Evolutionary conservation across 371 early-diverging fungal species (phyloP).

Genomic region (Chytridiales sp.): DNA sequence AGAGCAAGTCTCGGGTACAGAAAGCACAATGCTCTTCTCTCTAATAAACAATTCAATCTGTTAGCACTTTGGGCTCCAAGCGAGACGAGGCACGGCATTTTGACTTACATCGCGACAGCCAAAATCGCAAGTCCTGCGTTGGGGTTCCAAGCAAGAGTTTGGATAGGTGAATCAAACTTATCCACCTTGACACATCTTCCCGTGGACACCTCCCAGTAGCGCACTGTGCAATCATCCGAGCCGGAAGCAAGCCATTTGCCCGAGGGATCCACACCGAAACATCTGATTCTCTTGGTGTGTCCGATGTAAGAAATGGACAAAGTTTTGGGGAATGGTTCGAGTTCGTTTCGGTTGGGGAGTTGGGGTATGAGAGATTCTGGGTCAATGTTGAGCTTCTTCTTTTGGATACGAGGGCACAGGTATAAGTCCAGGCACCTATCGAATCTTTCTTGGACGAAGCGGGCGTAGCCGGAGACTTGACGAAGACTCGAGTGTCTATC

Average conservation of each 20-base stretch:
- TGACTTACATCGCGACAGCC: constrained; percentile 62
- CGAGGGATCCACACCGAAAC: constrained; percentile 81
- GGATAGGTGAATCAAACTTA: constrained; percentile 62
- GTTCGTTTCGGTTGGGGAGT: constrained; percentile 92
- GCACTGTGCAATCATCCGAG: constrained; percentile 83
- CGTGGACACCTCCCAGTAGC: constrained; percentile 89
- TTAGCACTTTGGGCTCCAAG: not conserved
- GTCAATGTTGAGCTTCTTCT: constrained; percentile 85
- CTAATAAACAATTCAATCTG: not conserved
- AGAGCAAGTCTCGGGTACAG: constrained; percentile 13
- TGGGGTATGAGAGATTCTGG: constrained; percentile 91
- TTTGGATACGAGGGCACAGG: constrained; percentile 87
- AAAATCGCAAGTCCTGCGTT: constrained; percentile 72
- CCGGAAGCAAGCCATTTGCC: constrained; percentile 85
- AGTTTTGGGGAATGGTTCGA: constrained; percentile 90
- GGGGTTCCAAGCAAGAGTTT: constrained; percentile 88
- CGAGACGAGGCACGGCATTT: not conserved
- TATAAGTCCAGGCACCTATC: constrained; percentile 95
- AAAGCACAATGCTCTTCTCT: constrained; percentile 16
- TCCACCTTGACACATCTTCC: constrained; percentile 82
- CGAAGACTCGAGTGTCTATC: constrained; percentile 69
- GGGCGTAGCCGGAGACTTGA: constrained; percentile 80
- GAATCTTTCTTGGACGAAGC: constrained; percentile 91
- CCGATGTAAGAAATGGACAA: constrained; percentile 78
- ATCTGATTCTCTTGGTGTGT: constrained; percentile 78